Evolutionary conservation across 2,329 filamentous ascomycete species (phyloP).

Genomic region (Diaporthe citrichinensis): DNA sequence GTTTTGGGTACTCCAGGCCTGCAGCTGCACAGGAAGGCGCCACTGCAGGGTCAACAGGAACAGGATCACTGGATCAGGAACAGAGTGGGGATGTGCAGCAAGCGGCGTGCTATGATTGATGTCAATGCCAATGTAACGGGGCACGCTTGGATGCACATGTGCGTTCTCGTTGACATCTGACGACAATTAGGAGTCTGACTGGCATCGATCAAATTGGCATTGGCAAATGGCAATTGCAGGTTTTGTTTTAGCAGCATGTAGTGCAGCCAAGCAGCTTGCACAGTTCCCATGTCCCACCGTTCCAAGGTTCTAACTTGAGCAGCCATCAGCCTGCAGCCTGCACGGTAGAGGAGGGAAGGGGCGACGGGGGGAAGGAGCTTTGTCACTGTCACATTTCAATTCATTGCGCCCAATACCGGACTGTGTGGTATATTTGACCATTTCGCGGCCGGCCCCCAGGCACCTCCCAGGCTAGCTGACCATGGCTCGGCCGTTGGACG

Average conservation of each 20-base stretch:
- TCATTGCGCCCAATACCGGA: constrained; percentile 1
- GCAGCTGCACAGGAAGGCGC: constrained; percentile 23
- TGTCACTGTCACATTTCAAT: constrained; percentile 27
- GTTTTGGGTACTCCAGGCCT: neutral
- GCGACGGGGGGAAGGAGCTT: neutral
- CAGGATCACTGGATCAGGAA: constrained; percentile 18
- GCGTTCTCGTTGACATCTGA: neutral
- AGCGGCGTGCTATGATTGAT: constrained; percentile 16
- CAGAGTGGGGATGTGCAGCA: constrained; percentile 23
- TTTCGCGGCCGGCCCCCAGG: neutral
- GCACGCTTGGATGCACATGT: constrained; percentile 15
- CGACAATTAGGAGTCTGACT: constrained; percentile 23
- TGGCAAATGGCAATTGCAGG: constrained; percentile 30
- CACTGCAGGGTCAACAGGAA: constrained; percentile 26
- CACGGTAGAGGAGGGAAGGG: neutral
- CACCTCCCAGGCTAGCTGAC: constrained; percentile 1
- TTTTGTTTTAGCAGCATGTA: constrained; percentile 16
- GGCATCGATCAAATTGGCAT: constrained; percentile 24
- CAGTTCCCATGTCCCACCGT: neutral
- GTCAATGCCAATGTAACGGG: constrained; percentile 23
- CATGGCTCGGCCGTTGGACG: constrained; percentile 32
- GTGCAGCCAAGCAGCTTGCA: constrained; percentile 5
- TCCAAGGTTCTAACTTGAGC: constrained; percentile 9
- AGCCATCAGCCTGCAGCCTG: neutral
- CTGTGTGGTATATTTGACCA: neutral